Evolutionary conservation across 768 basidiomycete genomes (phyloP).

Genomic region (Naganishia vishniacii): DNA sequence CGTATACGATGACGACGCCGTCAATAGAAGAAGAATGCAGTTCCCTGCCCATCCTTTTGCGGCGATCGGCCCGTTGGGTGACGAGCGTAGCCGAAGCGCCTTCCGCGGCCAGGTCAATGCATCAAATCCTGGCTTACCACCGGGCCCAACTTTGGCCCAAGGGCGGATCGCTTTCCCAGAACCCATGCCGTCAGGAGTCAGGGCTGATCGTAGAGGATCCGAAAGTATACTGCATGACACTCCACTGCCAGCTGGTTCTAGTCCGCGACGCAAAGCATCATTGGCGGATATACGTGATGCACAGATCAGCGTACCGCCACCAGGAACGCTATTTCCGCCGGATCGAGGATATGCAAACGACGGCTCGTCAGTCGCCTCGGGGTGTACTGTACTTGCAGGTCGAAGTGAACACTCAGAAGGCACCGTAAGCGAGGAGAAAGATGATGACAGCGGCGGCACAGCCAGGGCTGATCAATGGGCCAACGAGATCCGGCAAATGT

Average conservation of each 20-base stretch:
- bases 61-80: background rate
- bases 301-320: background rate
- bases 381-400: background rate
- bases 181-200: constrained; percentile 15
- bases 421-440: constrained; percentile 27
- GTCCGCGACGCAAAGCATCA: constrained; percentile 11
- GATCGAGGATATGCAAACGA: background rate
- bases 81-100: background rate
- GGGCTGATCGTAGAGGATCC: constrained; percentile 23
- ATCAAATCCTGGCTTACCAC: background rate
- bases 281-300: background rate
- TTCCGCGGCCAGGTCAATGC: background rate
- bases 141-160: background rate
- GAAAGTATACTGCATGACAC: background rate
- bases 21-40: constrained; percentile 4
- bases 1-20: constrained; percentile 15
- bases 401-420: background rate
- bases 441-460: constrained; percentile 42
- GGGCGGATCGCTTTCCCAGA: constrained; percentile 20
- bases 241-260: background rate
- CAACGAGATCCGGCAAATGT: constrained; percentile 34
- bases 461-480: constrained; percentile 39
- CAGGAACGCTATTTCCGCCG: background rate
- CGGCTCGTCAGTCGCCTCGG: background rate
- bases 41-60: constrained; percentile 12